Evolutionary conservation across 805 yeast species (phyloP).

Genomic region (Saccharomycopsis sp.): DNA sequence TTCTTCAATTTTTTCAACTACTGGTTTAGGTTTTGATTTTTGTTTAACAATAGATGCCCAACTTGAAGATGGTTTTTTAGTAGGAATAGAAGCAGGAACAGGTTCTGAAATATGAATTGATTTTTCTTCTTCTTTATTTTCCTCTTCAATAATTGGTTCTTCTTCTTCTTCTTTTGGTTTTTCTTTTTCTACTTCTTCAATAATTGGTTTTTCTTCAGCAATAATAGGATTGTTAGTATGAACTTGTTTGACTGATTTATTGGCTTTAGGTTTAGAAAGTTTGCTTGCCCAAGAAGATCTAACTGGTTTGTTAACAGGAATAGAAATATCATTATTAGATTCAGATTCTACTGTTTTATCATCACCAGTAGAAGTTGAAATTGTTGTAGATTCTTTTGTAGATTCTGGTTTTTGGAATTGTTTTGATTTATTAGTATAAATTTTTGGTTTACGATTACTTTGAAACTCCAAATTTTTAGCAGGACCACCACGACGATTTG

Average conservation of each 20-base stretch:
- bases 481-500: not conserved
- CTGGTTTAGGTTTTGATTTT: constrained; percentile 11
- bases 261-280: constrained; percentile 21
- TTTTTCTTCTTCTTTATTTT: constrained; percentile 1
- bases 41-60: constrained; percentile 59
- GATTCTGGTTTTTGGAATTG: constrained; percentile 2
- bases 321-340: not conserved
- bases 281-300: constrained; percentile 30
- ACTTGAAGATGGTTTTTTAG: constrained; percentile 31
- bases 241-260: not conserved
- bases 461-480: no score
- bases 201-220: constrained; percentile 10
- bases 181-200: constrained; percentile 15
- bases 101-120: constrained; percentile 18
- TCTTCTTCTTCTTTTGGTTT: constrained; percentile 11
- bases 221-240: constrained; percentile 16
- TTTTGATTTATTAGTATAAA: constrained; percentile 14
- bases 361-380: constrained; percentile 22
- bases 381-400: constrained; percentile 16
- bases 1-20: constrained; percentile 12
- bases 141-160: constrained; percentile 11
- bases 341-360: constrained; percentile 24
- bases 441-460: no score
- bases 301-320: no score
- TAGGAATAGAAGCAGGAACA: constrained; percentile 22